These are phyloP conservation scores for Sclerotinia subarctica DNA, from an alignment of 2,329 filamentous ascomycete genomes.

Conservation along the genomic window DNA sequence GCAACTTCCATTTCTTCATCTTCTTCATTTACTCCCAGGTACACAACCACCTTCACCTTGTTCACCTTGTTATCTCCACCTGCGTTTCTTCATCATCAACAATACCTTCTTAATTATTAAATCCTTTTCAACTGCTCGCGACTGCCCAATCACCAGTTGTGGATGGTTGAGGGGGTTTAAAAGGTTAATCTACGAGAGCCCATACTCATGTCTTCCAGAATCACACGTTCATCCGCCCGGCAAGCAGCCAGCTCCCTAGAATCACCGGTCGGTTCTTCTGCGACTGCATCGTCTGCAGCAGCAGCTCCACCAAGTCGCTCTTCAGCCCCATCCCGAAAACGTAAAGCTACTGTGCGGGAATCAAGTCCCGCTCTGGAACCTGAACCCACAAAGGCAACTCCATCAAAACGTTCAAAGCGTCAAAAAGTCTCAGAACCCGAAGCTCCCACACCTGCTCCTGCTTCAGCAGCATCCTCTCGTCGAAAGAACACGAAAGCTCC, in stretches of 20 bases:
- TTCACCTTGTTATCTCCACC: constrained; percentile 10
- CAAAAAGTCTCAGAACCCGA: constrained; percentile 59
- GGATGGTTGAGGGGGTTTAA: constrained; percentile 24
- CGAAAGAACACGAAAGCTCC: constrained; percentile 59
- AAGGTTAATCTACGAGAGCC: constrained; percentile 25
- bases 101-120: constrained; percentile 16
- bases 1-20: constrained; percentile 24
- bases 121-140: constrained; percentile 23
- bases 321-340: constrained; percentile 62
- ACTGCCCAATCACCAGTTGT: constrained; percentile 25
- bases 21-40: constrained; percentile 25
- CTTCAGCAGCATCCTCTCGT: constrained; percentile 44
- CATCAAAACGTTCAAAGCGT: constrained; percentile 65
- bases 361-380: constrained; percentile 45
- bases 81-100: constrained; percentile 19
- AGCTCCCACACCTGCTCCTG: constrained; percentile 39
- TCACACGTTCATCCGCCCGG: constrained; percentile 92
- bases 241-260: constrained; percentile 62
- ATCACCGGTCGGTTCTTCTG: constrained; percentile 39
- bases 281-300: constrained; percentile 42
- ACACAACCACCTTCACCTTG: constrained; percentile 26
- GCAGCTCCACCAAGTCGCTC: constrained; percentile 44
- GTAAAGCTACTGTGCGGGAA: constrained; percentile 64
- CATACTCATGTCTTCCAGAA: constrained; percentile 91
- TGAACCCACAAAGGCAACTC: constrained; percentile 40